phyloP scores from a whole-genome alignment of 345 rosid genomes.

The Rubroshorea leprosula region DNA sequence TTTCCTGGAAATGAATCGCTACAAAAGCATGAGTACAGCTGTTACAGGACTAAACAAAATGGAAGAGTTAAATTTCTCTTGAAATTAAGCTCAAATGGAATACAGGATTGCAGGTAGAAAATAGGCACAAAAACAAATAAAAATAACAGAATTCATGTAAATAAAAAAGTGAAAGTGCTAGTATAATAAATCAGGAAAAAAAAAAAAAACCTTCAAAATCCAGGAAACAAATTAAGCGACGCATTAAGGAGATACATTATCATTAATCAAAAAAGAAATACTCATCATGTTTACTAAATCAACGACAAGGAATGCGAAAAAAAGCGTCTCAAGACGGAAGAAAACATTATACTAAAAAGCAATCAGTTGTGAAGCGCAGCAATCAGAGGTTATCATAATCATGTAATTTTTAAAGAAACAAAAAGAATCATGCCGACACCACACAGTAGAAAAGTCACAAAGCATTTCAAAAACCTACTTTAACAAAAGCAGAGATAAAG shows the following conservation, averaged over 20 bases:
- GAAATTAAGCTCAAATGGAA: constrained; percentile 6
- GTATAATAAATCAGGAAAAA: neutral
- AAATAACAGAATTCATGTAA: neutral
- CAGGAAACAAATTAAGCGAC: neutral
- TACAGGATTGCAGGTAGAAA: neutral
- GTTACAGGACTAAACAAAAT: constrained; percentile 7
- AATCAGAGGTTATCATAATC: constrained; percentile 32
- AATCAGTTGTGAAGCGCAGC: constrained; percentile 25
- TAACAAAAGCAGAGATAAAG: constrained; percentile 13
- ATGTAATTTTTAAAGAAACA: constrained; percentile 23
- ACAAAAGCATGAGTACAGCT: constrained; percentile 22
- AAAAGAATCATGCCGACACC: constrained; percentile 41
- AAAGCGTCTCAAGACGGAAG: neutral
- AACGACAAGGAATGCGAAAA: neutral
- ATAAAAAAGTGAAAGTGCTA: neutral
- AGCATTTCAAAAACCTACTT: constrained; percentile 26
- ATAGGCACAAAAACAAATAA: neutral
- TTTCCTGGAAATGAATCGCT: constrained; percentile 51
- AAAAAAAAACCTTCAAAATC: neutral
- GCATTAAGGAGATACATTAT: neutral
- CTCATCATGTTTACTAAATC: neutral
- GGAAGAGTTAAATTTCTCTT: constrained; percentile 7
- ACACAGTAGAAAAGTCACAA: constrained; percentile 32
- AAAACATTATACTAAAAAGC: constrained; percentile 17
- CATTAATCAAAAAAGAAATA: neutral